Evolutionary conservation across 2,329 filamentous ascomycete species (phyloP), one percentile per base, ranked within the genome.

Genomic region (Aspergillus ibericus): DNA sequence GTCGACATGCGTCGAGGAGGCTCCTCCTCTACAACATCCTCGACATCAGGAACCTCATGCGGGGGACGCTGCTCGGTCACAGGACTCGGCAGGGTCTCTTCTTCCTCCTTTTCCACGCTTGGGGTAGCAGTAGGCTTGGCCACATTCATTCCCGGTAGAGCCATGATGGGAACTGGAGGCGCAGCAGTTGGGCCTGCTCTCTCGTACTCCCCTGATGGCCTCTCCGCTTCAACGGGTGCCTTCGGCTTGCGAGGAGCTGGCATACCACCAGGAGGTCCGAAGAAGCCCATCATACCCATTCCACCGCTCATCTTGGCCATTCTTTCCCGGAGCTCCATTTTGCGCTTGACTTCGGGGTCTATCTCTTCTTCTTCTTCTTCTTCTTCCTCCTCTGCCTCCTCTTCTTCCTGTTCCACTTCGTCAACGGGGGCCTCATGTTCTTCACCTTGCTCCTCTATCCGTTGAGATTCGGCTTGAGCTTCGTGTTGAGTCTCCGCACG

Each of bases 221-320:
- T 72, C 53, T 77, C 75, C 38, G 68, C 62, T 59, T 78, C 72
- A 12, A 61, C 64, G 36, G 75, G 64, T 29, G 80, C 65, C 67
- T 81, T 82, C 36, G 81, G 79, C 68, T 84, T 85, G 64, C 80
- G 80, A 51, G 78, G 46, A 42, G 58, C 60, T 34, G 59, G 79
- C 77, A 89, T 83, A 29, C 74, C 86, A 36, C 83, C 85, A 35
- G 88, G 86, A 18, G 85, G 84, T 16, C 91, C 91, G 74, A 96
- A 96, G 87, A 98, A 95, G 68, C 92, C 91, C 72, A 92, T 87
- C 89, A 98, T 96, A 48, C 92, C 92, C 91, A 96, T 96, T 20
- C 93, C 93, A 56, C 93, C 93, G 66, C 93, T 96, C 89, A 99
- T 95, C 78, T 96, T 97, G 47, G 95, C 95, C 92, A 99, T 99